Percentiles rank a stretch among this genome's conserved stretches.
Conservation (phyloP, 2,329 filamentous ascomycete species). For the Neocucurbitaria cava region DNA sequence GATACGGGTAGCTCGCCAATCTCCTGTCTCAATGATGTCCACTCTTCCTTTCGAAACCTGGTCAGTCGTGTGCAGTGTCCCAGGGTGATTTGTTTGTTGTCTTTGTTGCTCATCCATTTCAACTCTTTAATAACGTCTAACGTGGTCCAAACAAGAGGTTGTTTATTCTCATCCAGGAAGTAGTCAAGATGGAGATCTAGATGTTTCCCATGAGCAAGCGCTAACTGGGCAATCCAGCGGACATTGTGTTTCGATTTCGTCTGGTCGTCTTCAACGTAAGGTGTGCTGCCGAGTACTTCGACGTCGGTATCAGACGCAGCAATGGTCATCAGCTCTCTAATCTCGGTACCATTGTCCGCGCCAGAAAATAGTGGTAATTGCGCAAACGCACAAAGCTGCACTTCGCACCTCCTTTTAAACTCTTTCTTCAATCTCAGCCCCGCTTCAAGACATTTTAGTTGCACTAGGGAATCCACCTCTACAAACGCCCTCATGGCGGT, state of each 20-base stretch:
- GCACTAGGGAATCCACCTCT: conserved; percentile 70
- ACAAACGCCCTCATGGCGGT: conserved; percentile 75
- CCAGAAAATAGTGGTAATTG: conserved; percentile 72
- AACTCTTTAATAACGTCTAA: conserved; percentile 58
- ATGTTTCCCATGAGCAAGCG: conserved; percentile 60
- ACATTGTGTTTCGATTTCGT: conserved; percentile 64
- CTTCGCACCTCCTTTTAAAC: conserved; percentile 60
- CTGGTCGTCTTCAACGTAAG: conserved; percentile 68
- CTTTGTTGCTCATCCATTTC: conserved; percentile 55
- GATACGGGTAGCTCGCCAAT: conserved; percentile 65
- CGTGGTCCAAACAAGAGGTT: conserved; percentile 63
- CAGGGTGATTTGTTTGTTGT: conserved; percentile 52
- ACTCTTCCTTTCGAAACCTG: conserved; percentile 59
- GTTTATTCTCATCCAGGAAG: conserved; percentile 60
- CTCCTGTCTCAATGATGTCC: conserved; percentile 55
- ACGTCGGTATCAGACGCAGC: conserved; percentile 56
- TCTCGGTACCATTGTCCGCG: conserved; percentile 56
- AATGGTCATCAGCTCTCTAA: conserved; percentile 58
- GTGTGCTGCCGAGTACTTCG: conserved; percentile 70
- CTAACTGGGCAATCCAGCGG: conserved; percentile 66
- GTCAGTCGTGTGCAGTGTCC: conserved; percentile 74
- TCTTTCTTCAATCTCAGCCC: conserved; percentile 64
- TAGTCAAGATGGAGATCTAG: conserved; percentile 78
- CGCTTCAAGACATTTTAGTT: conserved; percentile 63
- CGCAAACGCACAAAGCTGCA: conserved; percentile 75